These are phyloP conservation scores for Neltuma alba DNA, from an alignment of 306 rosid genomes.

Conservation along the genomic window DNA sequence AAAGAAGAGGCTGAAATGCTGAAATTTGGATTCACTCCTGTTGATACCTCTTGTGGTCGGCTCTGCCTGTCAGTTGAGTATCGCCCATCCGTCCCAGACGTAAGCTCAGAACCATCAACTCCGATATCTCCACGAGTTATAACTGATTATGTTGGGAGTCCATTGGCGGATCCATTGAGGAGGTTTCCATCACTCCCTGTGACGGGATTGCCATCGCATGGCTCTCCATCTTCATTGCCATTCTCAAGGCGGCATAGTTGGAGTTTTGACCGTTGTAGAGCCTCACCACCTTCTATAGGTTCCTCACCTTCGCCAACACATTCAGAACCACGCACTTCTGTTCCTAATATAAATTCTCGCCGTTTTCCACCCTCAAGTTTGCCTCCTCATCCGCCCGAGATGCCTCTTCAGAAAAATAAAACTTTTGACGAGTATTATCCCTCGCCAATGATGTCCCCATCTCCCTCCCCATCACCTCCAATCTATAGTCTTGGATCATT, in stretches of 20 bases:
- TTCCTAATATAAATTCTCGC: slow-evolving; percentile 48
- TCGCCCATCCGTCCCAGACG: slow-evolving; percentile 53
- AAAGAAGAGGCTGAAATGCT: slow-evolving; percentile 74
- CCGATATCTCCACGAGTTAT: slow-evolving; percentile 77
- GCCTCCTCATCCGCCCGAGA: slow-evolving; percentile 74
- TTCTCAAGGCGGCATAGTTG: slow-evolving; percentile 67
- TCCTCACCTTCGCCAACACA: slow-evolving; percentile 72
- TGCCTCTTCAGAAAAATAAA: slow-evolving; percentile 50
- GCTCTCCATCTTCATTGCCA: slow-evolving; percentile 56
- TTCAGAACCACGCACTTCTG: slow-evolving; percentile 59
- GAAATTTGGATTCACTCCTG: slow-evolving; percentile 75
- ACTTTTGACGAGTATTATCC: slow-evolving; percentile 65
- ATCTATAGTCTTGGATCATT: slow-evolving; percentile 52
- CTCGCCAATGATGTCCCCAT: slow-evolving; percentile 54
- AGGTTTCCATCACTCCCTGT: slow-evolving; percentile 64
- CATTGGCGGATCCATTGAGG: slow-evolving; percentile 66
- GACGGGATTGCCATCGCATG: slow-evolving; percentile 52
- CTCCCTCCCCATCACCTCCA: slow-evolving; percentile 67
- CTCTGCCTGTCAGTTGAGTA: slow-evolving; percentile 72
- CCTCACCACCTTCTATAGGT: slow-evolving; percentile 56
- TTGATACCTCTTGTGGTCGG: slow-evolving; percentile 81
- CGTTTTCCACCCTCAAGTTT: slow-evolving; percentile 60
- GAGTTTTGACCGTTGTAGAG: slow-evolving; percentile 64
- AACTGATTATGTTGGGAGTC: slow-evolving; percentile 85
- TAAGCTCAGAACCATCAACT: slow-evolving; percentile 65